Base-by-base conservation (phyloP, 495 filamentous ascomycete genomes). In the Aspergillus nidulans region DNA sequence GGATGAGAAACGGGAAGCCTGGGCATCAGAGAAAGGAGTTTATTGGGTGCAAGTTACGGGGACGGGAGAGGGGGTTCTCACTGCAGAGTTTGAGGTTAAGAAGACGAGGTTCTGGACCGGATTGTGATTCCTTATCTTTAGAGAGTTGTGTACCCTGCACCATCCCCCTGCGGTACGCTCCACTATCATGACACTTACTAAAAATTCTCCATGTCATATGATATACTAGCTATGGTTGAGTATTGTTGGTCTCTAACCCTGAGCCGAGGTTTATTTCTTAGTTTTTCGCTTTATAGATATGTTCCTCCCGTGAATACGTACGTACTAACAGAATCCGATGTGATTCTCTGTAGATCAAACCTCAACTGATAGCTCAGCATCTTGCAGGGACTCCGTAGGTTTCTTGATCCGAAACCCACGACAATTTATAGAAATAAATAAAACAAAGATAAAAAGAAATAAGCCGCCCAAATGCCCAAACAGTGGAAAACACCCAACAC, bases 11-110 rank as follows among this genome's bases (percentile, higher is more conserved):
- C 68, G 85, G 12, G 69, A 74, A 26, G 80, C 77, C 26, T 96
- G 90, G 89, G 81, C 90, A 23, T 85, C 84, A 0, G 91, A 94
- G 69, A 82, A 88, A 70, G 90, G 90, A 0, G 65, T 57, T 15
- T 96, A 91, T 64, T 70, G 81, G 43, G 82, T 89, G 10, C 57
- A 85, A 52, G 79, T 92, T 51, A 81, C 76, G 15, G 85, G 84
- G 32, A 80, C 73, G 19, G 71, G 71, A 0, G 63, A 65, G 1
- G 75, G 65, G 4, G 62, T 68, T 19, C 59, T 84, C 15, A 75
- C 53, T 56, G 73, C 65, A 10, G 60, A 55, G 2, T 85, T 85
- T 62, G 67, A 62, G 30, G 74, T 85, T 32, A 67, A 69, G 38
- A 79, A 81, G 69, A 85, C 81, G 12, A 72, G 72, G 43, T 86